Evolutionary conservation across 345 rosid species (phyloP), one percentile per base, ranked within the genome.

Genomic region (Pugionium cornutum): DNA sequence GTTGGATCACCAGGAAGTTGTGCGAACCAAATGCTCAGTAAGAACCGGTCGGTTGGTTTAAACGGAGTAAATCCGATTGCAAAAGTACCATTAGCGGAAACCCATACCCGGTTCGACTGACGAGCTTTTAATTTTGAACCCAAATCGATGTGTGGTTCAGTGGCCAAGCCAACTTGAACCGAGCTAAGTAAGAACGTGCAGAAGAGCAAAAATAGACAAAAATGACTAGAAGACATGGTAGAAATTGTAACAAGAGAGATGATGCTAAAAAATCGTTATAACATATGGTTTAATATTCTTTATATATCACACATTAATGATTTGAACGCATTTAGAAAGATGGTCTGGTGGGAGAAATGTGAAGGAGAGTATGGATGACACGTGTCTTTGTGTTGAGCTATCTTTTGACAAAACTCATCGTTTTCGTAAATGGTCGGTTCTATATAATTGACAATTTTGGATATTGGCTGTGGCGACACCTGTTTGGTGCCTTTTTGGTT

Each of bases 1-100:
- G 86, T 84, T 61, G 79, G 80, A 64, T 92, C 96, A 7, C 95
- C 91, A 4, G 95, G 97, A 70, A 89, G 88, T 62, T 80, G 76
- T 2, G 80, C 73, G 64, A 87, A 86, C 97, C 97, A 92, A 62
- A 89, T 82, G 10, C 84, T 87, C 4, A 87, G 37, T 46, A 75
- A 79, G 73, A 82, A 83, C 8, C 52, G 73, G 66, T 76, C 80
- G 8, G 36, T 58, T 29, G 39, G 54, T 51, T 64, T 75, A 4
- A 64, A 67, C 39, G 60, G 69, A 42, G 84, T 73, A 80, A 92
- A 92, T 44, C 98, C 97, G 27, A 87, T 75, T 32, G 91, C 88
- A 62, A 89, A 92, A 27, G 98, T 82, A 28, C 92, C 81, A 36
- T 84, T 87, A 6, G 81, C 78, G 0, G 98, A 92, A 58, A 79